Evolutionary conservation across 805 yeast species (phyloP).

Genomic region (Saitoella complicata): DNA sequence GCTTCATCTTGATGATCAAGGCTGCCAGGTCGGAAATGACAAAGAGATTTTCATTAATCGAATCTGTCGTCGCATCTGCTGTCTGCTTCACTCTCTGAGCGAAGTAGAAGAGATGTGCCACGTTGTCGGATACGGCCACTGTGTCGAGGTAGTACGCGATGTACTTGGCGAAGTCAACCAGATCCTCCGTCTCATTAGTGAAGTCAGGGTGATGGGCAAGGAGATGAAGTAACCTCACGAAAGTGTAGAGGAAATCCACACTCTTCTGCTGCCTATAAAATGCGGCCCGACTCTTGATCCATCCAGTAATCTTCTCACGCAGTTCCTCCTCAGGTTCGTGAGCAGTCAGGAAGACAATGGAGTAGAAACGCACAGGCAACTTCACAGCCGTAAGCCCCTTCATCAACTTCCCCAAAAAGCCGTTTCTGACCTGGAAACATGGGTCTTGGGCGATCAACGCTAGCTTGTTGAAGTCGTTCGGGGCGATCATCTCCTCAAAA

Average conservation of each 20-base stretch:
- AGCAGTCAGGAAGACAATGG: slow-evolving; percentile 56
- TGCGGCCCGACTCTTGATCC: slow-evolving; percentile 44
- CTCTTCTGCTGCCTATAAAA: slow-evolving; percentile 22
- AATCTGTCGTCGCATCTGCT: slow-evolving; percentile 31
- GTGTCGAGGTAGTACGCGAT: slow-evolving; percentile 42
- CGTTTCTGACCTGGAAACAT: slow-evolving; percentile 36
- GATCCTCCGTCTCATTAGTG: slow-evolving; percentile 15
- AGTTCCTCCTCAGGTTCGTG: slow-evolving; percentile 49
- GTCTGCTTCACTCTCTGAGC: slow-evolving; percentile 69
- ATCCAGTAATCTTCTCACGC: slow-evolving; percentile 38
- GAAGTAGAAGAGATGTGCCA: slow-evolving; percentile 57
- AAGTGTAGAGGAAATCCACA: slow-evolving; percentile 45
- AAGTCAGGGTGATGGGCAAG: slow-evolving; percentile 63
- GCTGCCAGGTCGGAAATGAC: slow-evolving; percentile 60
- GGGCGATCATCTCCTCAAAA: slow-evolving; percentile 37
- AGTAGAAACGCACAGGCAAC: slow-evolving; percentile 50
- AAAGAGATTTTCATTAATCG: slow-evolving; percentile 28
- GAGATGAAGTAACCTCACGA: slow-evolving; percentile 51
- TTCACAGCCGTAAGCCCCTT: slow-evolving; percentile 32
- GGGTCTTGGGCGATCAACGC: slow-evolving; percentile 54
- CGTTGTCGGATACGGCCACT: slow-evolving; percentile 48
- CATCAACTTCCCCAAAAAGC: slow-evolving; percentile 35
- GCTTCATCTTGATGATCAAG: slow-evolving; percentile 40
- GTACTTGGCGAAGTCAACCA: slow-evolving; percentile 37
- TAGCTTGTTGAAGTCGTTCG: slow-evolving; percentile 35